Base-by-base conservation (phyloP, 257 asterid genomes). In the Scutellaria galericulata region DNA sequence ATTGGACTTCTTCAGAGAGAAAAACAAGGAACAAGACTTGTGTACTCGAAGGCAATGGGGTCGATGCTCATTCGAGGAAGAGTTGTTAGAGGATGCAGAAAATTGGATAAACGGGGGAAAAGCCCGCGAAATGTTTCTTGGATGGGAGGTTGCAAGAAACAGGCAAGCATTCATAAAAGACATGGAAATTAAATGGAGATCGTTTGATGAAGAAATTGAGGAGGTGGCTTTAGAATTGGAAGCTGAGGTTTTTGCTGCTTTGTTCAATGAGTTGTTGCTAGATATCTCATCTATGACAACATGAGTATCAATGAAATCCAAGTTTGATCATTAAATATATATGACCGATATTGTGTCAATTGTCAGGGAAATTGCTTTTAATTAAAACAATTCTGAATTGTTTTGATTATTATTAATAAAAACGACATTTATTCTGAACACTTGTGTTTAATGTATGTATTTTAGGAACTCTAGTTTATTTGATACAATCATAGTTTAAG, bases 171-270 rank as follows among this genome's bases (percentile, higher is more conserved):
- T 86, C 58, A 24, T 86, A 58, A 75, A 64, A 0, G 97, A 82
- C 39, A 86, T 91, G 83, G 97, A 87, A 63, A 57, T 31, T 31
- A 72, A 79, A 35, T 91, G 96, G 97, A 86, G 45, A 75, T 76
- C 59, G 7, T 68, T 62, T 51, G 76, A 77, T 59, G 59, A 69
- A 69, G 89, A 87, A 72, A 70, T 57, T 55, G 15, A 72, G 53
- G 90, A 82, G 61, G 70, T 89, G 72, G 83, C 68, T 68, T 48
- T 62, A 56, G 90, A 81, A 80, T 59, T 89, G 84, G 97, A 83
- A 76, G 66, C 4, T 68, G 85, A 83, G 68, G 77, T 86, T 18
- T 86, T 83, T 22, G 73, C 40, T 76, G 75, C 81, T 2, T 47
- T 91, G 44, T 66, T 91, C 78, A 47, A 75, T 75, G 91, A 91